phyloP scores from a whole-genome alignment of 257 asterid species.

The Solanum lycopersicoides region DNA sequence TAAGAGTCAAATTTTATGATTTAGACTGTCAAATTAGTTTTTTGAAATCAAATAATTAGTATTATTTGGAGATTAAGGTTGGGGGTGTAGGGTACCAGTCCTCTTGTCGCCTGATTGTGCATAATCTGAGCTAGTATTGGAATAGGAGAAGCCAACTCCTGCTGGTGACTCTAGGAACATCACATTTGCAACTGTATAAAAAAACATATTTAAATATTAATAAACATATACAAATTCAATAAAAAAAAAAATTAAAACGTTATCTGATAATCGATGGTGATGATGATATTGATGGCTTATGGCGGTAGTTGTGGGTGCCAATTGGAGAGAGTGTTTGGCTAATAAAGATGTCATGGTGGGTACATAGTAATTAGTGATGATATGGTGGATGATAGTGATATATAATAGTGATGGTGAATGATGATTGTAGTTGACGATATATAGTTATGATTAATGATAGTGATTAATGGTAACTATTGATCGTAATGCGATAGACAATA shows the following conservation, averaged over 20 bases:
- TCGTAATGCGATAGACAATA: too few relatives aligned
- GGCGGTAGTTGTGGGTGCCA: neutral
- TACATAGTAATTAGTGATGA: neutral
- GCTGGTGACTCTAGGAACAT: constrained; percentile 36
- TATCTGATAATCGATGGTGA: neutral
- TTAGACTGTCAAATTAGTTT: neutral
- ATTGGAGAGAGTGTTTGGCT: neutral
- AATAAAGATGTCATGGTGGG: neutral
- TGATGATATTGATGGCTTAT: neutral
- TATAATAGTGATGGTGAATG: neutral
- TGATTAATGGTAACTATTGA: too few relatives aligned
- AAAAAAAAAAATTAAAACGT: neutral
- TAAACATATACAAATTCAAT: neutral
- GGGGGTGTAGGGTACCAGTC: constrained; percentile 5
- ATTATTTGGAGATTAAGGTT: neutral
- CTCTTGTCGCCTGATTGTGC: constrained; percentile 20
- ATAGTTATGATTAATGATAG: neutral
- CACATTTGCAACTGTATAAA: constrained; percentile 22
- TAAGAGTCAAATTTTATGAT: neutral
- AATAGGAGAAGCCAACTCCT: constrained; percentile 38
- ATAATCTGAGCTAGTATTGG: constrained; percentile 25
- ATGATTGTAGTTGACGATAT: neutral
- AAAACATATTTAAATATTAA: neutral
- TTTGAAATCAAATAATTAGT: neutral
- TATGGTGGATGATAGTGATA: neutral